These are phyloP conservation scores for Trichophyton benhamiae DNA, from an alignment of 2,329 filamentous ascomycete genomes.

Conservation along the genomic window DNA sequence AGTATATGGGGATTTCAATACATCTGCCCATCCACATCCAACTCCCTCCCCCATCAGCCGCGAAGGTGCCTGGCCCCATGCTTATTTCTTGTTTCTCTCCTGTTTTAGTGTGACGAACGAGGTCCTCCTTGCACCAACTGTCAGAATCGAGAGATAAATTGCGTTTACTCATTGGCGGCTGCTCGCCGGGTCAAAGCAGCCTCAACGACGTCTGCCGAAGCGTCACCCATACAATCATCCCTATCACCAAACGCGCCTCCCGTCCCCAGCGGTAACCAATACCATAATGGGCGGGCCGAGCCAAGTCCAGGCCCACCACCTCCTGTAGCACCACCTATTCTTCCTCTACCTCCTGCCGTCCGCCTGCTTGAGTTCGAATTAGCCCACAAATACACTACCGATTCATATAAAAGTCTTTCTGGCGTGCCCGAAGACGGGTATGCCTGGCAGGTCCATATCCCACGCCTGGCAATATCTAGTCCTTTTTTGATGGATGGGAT, in stretches of 20 bases:
- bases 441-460: conserved; percentile 31
- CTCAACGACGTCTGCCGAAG: not conserved
- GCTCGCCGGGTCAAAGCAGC: not conserved
- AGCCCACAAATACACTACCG: conserved; percentile 41
- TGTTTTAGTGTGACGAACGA: conserved; percentile 27
- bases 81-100: not conserved
- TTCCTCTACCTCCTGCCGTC: not conserved
- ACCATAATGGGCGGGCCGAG: conserved; percentile 5
- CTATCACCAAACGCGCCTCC: conserved; percentile 5
- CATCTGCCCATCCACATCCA: not conserved
- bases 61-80: not conserved
- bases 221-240: not conserved
- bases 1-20: not conserved
- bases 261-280: conserved; percentile 5
- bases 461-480: conserved; percentile 29
- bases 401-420: conserved; percentile 34
- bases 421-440: conserved; percentile 22
- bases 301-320: not conserved
- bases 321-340: conserved; percentile 3
- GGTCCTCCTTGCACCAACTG: conserved; percentile 31
- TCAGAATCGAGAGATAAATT: conserved; percentile 25
- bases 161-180: conserved; percentile 15
- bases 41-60: not conserved
- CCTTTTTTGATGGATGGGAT: conserved; percentile 33
- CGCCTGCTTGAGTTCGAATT: conserved; percentile 35